phyloP scores from a whole-genome alignment of 2,329 filamentous ascomycete species.

The Pyrenophora graminea region DNA sequence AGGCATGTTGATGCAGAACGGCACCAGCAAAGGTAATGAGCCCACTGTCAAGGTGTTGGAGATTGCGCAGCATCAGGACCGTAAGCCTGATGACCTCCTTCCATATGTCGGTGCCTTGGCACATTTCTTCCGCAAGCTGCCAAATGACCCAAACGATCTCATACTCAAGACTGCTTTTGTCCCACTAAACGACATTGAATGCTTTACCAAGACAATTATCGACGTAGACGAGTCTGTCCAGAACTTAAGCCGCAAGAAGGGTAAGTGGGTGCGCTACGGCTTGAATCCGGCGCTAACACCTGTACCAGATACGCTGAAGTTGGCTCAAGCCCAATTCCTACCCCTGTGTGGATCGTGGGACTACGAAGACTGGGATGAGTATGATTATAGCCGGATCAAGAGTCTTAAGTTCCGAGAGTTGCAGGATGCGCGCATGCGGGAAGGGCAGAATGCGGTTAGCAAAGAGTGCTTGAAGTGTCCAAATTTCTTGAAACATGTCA shows the following conservation, averaged over 20 bases:
- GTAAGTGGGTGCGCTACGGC: slow-evolving; percentile 45
- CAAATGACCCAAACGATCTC: slow-evolving; percentile 69
- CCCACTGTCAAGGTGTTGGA: slow-evolving; percentile 79
- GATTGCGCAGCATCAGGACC: slow-evolving; percentile 69
- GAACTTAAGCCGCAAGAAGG: slow-evolving; percentile 55
- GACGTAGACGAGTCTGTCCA: slow-evolving; percentile 54
- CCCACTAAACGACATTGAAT: slow-evolving; percentile 78
- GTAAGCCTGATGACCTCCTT: slow-evolving; percentile 81
- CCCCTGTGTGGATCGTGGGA: slow-evolving; percentile 75
- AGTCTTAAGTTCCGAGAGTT: slow-evolving; percentile 81
- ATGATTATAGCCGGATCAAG: slow-evolving; percentile 80
- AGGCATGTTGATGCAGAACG: slow-evolving; percentile 79
- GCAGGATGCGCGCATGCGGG: slow-evolving; percentile 69
- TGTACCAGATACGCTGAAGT: slow-evolving; percentile 53
- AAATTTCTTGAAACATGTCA: slow-evolving; percentile 83
- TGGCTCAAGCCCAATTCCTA: slow-evolving; percentile 70
- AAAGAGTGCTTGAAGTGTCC: slow-evolving; percentile 72
- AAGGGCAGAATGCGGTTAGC: slow-evolving; percentile 65
- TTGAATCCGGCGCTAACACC: slow-evolving; percentile 9
- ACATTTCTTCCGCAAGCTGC: slow-evolving; percentile 67
- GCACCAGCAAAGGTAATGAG: slow-evolving; percentile 66
- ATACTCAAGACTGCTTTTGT: slow-evolving; percentile 70
- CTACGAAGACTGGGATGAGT: slow-evolving; percentile 77
- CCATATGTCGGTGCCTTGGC: slow-evolving; percentile 78
- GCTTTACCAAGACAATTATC: slow-evolving; percentile 71